Base-by-base conservation (phyloP, 1,284 basidiomycete genomes). In the Uromyces viciae-fabae region DNA sequence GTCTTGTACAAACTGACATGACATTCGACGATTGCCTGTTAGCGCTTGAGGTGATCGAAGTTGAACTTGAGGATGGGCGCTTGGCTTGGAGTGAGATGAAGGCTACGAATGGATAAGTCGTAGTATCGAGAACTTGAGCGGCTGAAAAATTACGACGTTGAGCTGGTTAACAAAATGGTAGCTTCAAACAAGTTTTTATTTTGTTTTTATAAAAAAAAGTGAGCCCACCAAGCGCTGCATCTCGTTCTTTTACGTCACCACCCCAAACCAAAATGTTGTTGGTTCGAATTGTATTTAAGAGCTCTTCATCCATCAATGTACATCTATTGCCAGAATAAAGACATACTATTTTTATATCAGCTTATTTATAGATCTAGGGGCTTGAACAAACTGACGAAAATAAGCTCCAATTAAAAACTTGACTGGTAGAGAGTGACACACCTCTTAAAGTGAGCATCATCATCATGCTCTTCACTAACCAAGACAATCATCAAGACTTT, bases 401-500 rank as follows among this genome's bases (percentile, higher is more conserved):
- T n/a, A n/a, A n/a, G n/a, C n/a, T n/a, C n/a, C n/a, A n/a, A n/a
- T n/a, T n/a, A n/a, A n/a, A n/a, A n/a, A n/a, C 56, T 58, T 22
- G 11, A 72, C 25, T 22, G 15, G 15, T 22, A 25, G 25, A 42
- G n/a, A 8, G 28, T 46, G 22, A 56, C 46, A 28, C 19, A 78
- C 75, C 75, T 49, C 33, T 78, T 78, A 36, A 78, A 78, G 36
- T 69, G 60, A 56, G 28, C 43, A 25, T 40, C 49, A 56, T 78
- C 75, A 40, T 78, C 75, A 58, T 78, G 75, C 56, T 78, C 75
- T 72, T 62, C 38, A 42, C 52, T 72, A 56, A 79, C 68, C 36
- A 79, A 56, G n/a, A 79, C 77, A 14, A 79, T 68, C 77, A 79
- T 72, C 5, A 79, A 49, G 38, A 79, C 66, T 52, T 79, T 79